These are phyloP conservation scores for Paradendryphiella salina DNA, from an alignment of 2,329 filamentous ascomycete species.

Conservation along the genomic window DNA sequence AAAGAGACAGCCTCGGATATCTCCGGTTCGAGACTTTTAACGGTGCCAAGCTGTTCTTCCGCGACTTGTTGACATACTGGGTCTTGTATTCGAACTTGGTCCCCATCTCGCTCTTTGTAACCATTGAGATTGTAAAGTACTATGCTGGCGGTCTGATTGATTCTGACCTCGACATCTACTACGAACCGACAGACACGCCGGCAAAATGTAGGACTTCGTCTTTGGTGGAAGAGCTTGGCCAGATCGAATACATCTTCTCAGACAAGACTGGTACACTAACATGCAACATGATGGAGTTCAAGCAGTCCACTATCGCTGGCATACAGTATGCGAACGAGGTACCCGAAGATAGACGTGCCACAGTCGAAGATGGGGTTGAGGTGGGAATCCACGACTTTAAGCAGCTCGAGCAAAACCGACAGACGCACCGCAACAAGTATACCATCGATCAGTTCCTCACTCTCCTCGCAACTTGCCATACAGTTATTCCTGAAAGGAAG, in stretches of 20 bases:
- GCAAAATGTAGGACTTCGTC: constrained; percentile 96
- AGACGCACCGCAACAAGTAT: constrained; percentile 61
- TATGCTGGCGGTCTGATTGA: constrained; percentile 98
- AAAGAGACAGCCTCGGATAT: constrained; percentile 68
- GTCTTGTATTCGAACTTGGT: constrained; percentile 95
- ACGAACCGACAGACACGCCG: constrained; percentile 91
- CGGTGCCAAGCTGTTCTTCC: constrained; percentile 80
- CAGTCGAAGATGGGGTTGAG: constrained; percentile 74
- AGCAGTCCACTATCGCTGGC: constrained; percentile 88
- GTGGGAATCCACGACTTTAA: constrained; percentile 85
- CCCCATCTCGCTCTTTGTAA: constrained; percentile 96
- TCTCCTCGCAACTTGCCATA: constrained; percentile 88
- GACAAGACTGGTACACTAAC: constrained; percentile 97
- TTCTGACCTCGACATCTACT: constrained; percentile 96
- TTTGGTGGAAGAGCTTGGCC: constrained; percentile 92
- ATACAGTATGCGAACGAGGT: constrained; percentile 93
- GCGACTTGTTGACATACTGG: constrained; percentile 97
- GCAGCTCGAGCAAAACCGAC: constrained; percentile 69
- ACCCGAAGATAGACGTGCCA: constrained; percentile 83
- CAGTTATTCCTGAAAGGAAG: constrained; percentile 88
- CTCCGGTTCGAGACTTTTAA: constrained; percentile 65
- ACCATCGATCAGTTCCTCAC: constrained; percentile 82
- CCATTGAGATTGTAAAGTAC: constrained; percentile 96
- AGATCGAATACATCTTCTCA: constrained; percentile 98
- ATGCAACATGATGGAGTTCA: constrained; percentile 99